A percentile compares a stretch with the other conserved stretches of the same genome.
Evolutionary conservation across 2,329 filamentous ascomycete species (phyloP).

Genomic region (Xylaria sp.): DNA sequence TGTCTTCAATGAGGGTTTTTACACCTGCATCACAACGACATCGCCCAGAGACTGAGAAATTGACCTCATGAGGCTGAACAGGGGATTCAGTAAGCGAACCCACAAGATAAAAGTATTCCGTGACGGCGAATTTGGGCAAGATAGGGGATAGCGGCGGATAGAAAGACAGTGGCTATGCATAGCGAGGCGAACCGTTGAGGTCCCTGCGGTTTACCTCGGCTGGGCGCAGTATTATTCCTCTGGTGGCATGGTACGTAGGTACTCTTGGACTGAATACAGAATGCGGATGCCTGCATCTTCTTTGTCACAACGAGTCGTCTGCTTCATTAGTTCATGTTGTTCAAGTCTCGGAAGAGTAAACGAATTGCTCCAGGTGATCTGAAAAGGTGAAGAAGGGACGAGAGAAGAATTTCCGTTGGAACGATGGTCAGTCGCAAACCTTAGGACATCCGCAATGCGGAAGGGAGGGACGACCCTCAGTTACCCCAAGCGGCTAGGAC

Average conservation of each 20-base stretch:
- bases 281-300: conserved; percentile 2
- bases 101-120: neutral
- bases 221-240: conserved; percentile 1
- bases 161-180: too few species aligned
- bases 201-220: neutral
- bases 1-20: too few species aligned
- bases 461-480: neutral
- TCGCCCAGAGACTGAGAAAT: too few species aligned
- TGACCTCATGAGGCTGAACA: neutral
- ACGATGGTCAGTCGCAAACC: neutral
- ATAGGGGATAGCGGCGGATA: neutral
- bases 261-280: neutral
- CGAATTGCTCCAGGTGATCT: neutral
- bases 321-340: neutral
- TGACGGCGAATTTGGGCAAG: neutral
- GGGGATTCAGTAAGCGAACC: neutral
- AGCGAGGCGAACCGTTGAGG: neutral
- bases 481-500: neutral
- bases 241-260: neutral
- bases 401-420: neutral
- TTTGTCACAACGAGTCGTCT: neutral
- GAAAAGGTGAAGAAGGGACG: neutral
- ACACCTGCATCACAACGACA: too few species aligned
- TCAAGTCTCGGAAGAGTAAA: neutral
- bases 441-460: neutral